Evolutionary conservation across 2,329 filamentous ascomycete species (phyloP).

Genomic region (Colletotrichum tropicale): DNA sequence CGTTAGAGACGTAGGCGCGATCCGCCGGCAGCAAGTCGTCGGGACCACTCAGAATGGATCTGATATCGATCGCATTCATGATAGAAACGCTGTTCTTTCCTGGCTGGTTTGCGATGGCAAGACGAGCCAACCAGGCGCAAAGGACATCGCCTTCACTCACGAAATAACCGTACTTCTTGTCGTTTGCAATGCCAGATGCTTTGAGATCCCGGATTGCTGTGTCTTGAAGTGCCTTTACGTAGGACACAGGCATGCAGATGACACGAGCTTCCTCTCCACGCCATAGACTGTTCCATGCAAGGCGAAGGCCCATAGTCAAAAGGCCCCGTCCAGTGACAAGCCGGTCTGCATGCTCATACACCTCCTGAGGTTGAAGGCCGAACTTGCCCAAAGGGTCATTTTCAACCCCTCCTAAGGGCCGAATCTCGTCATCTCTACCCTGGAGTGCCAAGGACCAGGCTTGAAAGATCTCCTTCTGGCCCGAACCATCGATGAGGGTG

Average conservation of each 20-base stretch:
- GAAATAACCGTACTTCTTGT: not conserved
- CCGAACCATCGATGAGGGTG: not conserved
- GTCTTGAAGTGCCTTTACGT: not conserved
- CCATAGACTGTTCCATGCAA: not conserved
- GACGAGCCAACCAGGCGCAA: not conserved
- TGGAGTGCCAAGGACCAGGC: not conserved
- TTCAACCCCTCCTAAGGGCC: not conserved
- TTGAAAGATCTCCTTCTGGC: not conserved
- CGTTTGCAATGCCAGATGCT: not conserved
- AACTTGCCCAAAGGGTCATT: not conserved
- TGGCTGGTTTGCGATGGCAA: not conserved
- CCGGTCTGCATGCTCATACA: not conserved
- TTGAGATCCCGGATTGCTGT: not conserved
- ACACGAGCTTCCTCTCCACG: not conserved
- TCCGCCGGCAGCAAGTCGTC: not conserved
- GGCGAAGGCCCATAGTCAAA: not conserved
- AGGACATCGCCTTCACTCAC: not conserved
- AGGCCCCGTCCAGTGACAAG: not conserved
- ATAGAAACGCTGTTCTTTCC: not conserved
- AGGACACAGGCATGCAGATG: not conserved
- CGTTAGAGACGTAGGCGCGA: not conserved
- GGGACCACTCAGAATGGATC: not conserved
- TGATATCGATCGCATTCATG: not conserved
- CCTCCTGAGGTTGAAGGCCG: not conserved
- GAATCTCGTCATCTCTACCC: not conserved